Percentiles rank a stretch among this genome's conserved stretches.
Evolutionary conservation across 371 early-diverging fungal species (phyloP).

Genomic region (Mortierella sp.): DNA sequence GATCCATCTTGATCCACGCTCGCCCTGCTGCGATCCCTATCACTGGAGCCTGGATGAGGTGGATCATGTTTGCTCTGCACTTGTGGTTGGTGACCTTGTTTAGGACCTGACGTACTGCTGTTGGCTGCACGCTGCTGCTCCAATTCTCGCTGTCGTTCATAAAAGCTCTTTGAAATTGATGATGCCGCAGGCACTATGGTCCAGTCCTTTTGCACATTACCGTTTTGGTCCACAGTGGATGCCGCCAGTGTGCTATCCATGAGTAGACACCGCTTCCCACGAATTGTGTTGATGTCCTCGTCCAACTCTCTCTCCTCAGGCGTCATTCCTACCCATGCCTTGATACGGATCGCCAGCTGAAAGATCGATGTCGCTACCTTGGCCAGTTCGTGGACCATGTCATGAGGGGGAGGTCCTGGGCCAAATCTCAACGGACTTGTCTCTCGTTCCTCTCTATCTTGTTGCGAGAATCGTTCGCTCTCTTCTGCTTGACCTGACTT

Average conservation of each 20-base stretch:
- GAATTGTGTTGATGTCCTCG: constrained; percentile 46
- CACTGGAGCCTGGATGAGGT: neutral
- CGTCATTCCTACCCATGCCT: constrained; percentile 48
- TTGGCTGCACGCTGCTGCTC: constrained; percentile 16
- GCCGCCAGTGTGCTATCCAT: constrained; percentile 33
- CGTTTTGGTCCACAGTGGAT: constrained; percentile 21
- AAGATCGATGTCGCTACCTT: constrained; percentile 43
- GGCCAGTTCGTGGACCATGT: constrained; percentile 45
- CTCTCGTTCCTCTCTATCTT: constrained; percentile 5
- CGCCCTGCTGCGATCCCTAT: neutral
- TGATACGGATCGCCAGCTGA: constrained; percentile 46
- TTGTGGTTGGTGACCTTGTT: neutral
- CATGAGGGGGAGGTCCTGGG: constrained; percentile 23
- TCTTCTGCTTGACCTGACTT: neutral
- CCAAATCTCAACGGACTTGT: constrained; percentile 17
- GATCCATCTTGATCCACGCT: neutral
- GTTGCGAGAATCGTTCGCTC: neutral
- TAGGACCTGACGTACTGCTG: neutral
- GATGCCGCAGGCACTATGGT: constrained; percentile 26
- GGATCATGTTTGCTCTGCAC: neutral
- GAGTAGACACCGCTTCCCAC: constrained; percentile 40
- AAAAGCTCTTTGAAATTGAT: constrained; percentile 21
- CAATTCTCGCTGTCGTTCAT: constrained; percentile 25
- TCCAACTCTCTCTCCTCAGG: constrained; percentile 41
- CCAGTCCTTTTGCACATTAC: constrained; percentile 33